Conservation (phyloP, 306 rosid genomes). For the Sindora glabra region DNA sequence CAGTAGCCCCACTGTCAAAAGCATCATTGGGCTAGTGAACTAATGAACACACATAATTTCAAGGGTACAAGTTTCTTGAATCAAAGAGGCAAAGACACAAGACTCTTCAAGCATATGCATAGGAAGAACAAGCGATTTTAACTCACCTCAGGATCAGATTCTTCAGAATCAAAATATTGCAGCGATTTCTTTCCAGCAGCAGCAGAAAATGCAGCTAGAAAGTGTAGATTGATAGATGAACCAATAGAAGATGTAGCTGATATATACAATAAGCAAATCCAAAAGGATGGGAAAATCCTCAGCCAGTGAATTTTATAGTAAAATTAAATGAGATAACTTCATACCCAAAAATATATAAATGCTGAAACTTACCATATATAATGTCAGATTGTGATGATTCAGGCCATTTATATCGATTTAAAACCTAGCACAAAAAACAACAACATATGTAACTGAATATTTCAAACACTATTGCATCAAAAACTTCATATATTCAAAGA, state of each 20-base stretch:
- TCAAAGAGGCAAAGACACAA: slow-evolving; percentile 10
- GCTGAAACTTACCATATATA: slow-evolving; percentile 50
- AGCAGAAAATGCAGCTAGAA: slow-evolving; percentile 68
- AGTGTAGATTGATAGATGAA: slow-evolving; percentile 49
- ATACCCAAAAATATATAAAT: background rate
- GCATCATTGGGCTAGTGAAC: slow-evolving; percentile 15
- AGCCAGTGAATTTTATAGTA: background rate
- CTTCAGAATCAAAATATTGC: slow-evolving; percentile 64
- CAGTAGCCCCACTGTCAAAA: slow-evolving; percentile 76
- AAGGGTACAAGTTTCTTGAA: background rate
- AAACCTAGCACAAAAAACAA: slow-evolving; percentile 34
- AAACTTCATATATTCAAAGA: background rate
- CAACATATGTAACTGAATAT: slow-evolving; percentile 5
- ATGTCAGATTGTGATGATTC: slow-evolving; percentile 66
- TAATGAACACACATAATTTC: slow-evolving; percentile 1
- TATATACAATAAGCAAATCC: slow-evolving; percentile 7
- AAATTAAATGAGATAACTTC: background rate
- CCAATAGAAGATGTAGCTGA: slow-evolving; percentile 81
- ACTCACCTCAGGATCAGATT: slow-evolving; percentile 75
- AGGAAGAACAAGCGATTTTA: background rate
- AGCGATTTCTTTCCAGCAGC: slow-evolving; percentile 69
- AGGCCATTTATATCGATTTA: slow-evolving; percentile 70
- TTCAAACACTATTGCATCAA: slow-evolving; percentile 4
- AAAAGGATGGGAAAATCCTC: background rate
- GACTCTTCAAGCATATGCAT: slow-evolving; percentile 2